Base-by-base conservation (phyloP, 768 basidiomycete genomes). In the Pluteus cervinus region DNA sequence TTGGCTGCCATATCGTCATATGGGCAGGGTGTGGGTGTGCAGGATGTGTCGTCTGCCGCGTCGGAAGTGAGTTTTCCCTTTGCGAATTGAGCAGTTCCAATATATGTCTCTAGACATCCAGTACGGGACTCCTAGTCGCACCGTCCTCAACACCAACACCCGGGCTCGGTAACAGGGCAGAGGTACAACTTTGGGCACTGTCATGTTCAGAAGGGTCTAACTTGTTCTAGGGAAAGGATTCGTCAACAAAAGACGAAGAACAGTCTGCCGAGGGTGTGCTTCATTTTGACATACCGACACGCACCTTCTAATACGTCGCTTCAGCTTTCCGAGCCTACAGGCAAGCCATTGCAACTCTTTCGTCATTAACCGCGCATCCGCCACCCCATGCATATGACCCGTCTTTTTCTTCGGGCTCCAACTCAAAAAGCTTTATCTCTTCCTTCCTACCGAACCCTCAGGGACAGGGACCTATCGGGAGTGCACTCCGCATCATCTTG, bases 381-480 rank as follows among this genome's bases (percentile, higher is more conserved):
- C 66, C 73, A 24, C 63, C 70, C 28, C 70, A 76, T 39, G 66
- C 73, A 15, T 73, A 76, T 30, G 77, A 82, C 34, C 66, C 75
- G 2, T 63, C 65, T 5, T 61, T 71, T 15, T 61, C 69, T 10
- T 66, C 64, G 7, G 61, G 66, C 18, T 23, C 39, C 22, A 34
- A 32, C 17, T 54, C 58, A 24, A 52, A 57, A 12, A 63, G 61
- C 31, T 55, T 71, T 2, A 58, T 87, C 12, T 76, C 79, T 3
- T 71, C 76, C 0, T 67, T 87, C 37, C 61, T 86, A 9, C 86
- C 87, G 0, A 83, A 71, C 47, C 60, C 75, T 15, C 85, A 87
- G 53, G 84, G 82, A 2, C 82, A 83, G 55, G 86, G 84, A 3
- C 86, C 87, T 5, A 54, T 89, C 23, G 82, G 79, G 18, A 82